Conservation (phyloP, 73 alveolate genomes). For the Paramecium caudatum region DNA sequence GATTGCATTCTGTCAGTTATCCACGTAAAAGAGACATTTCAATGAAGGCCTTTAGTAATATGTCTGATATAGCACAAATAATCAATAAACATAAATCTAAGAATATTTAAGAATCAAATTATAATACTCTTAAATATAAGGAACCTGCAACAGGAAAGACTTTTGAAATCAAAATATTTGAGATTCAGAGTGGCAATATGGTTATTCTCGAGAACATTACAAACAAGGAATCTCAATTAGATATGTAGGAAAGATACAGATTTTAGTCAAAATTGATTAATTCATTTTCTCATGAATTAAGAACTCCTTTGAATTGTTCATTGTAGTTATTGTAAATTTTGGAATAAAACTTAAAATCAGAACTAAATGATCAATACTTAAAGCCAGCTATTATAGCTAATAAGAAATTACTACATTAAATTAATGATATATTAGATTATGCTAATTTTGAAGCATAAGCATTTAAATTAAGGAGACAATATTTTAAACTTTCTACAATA, state of each 20-base stretch:
- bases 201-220: slow-evolving; percentile 12
- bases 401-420: slow-evolving; percentile 44
- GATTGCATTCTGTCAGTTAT: slow-evolving; percentile 10
- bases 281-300: slow-evolving; percentile 70
- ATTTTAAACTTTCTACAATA: background rate
- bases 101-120: background rate
- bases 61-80: slow-evolving; percentile 14
- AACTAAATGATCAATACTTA: slow-evolving; percentile 29
- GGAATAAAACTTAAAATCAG: slow-evolving; percentile 13
- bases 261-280: slow-evolving; percentile 14
- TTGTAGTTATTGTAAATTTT: slow-evolving; percentile 39
- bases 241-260: slow-evolving; percentile 37
- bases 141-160: background rate
- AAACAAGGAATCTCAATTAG: background rate
- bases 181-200: slow-evolving; percentile 3
- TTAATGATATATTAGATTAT: slow-evolving; percentile 73
- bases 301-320: slow-evolving; percentile 77
- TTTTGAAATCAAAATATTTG: slow-evolving; percentile 40
- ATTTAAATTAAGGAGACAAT: slow-evolving; percentile 17
- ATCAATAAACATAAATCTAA: background rate
- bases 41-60: background rate
- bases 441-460: slow-evolving; percentile 56
- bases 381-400: slow-evolving; percentile 57
- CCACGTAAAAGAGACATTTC: background rate
- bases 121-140: background rate